A percentile compares a stretch with the other conserved stretches of the same genome.
Evolutionary conservation across 164 flowering plant genomes (phyloP).

Genomic region (Vitis riparia): DNA sequence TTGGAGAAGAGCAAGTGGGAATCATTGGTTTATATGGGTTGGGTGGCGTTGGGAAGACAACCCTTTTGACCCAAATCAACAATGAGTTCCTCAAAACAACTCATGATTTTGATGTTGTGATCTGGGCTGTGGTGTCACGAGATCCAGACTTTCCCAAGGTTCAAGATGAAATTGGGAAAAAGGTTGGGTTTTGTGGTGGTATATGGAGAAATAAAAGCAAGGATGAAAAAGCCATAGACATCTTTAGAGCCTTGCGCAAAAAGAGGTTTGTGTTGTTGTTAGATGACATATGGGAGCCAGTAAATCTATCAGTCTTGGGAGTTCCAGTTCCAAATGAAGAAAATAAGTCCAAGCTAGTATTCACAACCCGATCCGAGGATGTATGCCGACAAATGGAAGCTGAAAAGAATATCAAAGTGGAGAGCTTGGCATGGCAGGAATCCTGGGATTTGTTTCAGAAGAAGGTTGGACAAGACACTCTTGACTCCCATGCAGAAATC

Average conservation of each 20-base stretch:
- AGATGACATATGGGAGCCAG: slow-evolving; percentile 10
- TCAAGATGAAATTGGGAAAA: background rate
- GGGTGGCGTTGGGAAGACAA: background rate
- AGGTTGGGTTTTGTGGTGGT: background rate
- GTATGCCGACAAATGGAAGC: slow-evolving; percentile 19
- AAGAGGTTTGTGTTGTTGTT: slow-evolving; percentile 9
- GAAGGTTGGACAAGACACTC: slow-evolving; percentile 14
- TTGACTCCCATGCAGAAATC: slow-evolving; percentile 11
- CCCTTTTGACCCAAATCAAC: background rate
- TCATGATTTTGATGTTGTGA: background rate
- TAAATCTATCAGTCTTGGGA: background rate
- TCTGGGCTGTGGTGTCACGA: background rate
- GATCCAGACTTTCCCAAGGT: background rate
- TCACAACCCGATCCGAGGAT: slow-evolving; percentile 7
- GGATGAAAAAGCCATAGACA: background rate
- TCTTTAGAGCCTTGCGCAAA: background rate
- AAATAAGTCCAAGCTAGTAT: slow-evolving; percentile 8
- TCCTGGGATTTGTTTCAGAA: slow-evolving; percentile 16
- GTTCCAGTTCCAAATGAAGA: background rate
- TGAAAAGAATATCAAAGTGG: slow-evolving; percentile 8
- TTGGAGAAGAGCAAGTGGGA: background rate
- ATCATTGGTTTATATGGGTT: background rate
- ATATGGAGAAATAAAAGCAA: background rate
- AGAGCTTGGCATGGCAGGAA: slow-evolving; percentile 1
- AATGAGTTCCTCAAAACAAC: background rate